Evolutionary conservation across 208 protist species (phyloP).

Genomic region (Lotmaria passim): DNA sequence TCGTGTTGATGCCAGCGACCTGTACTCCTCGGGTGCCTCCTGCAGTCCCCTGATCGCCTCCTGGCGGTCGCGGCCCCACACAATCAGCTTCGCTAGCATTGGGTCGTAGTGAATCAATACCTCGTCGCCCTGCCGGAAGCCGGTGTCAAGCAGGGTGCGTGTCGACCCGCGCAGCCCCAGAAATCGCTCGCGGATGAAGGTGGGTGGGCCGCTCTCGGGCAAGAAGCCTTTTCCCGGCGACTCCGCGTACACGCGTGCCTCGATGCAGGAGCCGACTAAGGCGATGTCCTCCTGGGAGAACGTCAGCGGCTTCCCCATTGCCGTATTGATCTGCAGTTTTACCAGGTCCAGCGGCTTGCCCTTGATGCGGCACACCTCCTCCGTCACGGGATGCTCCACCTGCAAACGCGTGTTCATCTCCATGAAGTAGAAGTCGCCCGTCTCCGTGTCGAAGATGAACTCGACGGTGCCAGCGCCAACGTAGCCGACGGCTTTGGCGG

Average conservation of each 20-base stretch:
- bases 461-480: slow-evolving; percentile 98
- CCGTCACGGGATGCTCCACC: slow-evolving; percentile 96
- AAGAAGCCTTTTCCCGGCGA: slow-evolving; percentile 89
- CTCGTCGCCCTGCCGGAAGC: slow-evolving; percentile 75
- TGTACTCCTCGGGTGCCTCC: slow-evolving; percentile 75
- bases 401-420: slow-evolving; percentile 99
- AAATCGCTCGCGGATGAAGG: slow-evolving; percentile 39
- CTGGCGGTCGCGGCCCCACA: slow-evolving; percentile 39
- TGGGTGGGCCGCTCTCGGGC: slow-evolving; percentile 53
- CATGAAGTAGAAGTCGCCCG: slow-evolving; percentile 96
- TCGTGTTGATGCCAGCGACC: slow-evolving; percentile 92
- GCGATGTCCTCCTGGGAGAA: slow-evolving; percentile 84
- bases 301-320: slow-evolving; percentile 64
- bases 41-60: slow-evolving; percentile 34
- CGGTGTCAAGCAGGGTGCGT: slow-evolving; percentile 79
- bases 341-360: slow-evolving; percentile 92
- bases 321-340: slow-evolving; percentile 91
- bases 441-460: slow-evolving; percentile 95
- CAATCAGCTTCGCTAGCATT: slow-evolving; percentile 86
- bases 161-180: slow-evolving; percentile 39
- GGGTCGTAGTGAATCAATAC: slow-evolving; percentile 97
- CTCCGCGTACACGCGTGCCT: slow-evolving; percentile 97
- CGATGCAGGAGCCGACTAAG: slow-evolving; percentile 84
- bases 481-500: slow-evolving; percentile 91
- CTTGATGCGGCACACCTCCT: slow-evolving; percentile 87